Percentiles rank a stretch among this genome's conserved stretches.
phyloP scores from a whole-genome alignment of 1,139 yeast genomes.

The Zhuliangozyma blackwelliae region DNA sequence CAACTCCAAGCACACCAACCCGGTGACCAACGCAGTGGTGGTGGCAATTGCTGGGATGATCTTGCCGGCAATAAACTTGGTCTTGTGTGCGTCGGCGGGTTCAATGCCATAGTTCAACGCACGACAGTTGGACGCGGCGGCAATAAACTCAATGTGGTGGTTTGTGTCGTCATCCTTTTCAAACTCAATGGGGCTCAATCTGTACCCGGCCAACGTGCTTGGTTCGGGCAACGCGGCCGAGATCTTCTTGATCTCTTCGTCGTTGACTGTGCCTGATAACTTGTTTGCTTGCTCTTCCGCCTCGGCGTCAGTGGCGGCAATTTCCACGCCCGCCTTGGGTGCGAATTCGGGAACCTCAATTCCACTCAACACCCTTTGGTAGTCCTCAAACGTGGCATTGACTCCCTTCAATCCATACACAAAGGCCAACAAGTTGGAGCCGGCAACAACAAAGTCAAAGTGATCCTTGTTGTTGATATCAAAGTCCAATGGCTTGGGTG shows the following conservation, averaged over 20 bases:
- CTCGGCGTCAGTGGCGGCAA: conserved; percentile 86
- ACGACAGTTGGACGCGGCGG: conserved; percentile 96
- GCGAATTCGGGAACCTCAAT: conserved; percentile 42
- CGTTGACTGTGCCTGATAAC: conserved; percentile 49
- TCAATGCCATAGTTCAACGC: conserved; percentile 89
- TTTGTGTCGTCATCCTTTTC: conserved; percentile 97
- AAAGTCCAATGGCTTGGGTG: conserved; percentile 79
- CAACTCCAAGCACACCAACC: conserved; percentile 86
- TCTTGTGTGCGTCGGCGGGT: conserved; percentile 68
- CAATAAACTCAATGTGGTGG: conserved; percentile 92
- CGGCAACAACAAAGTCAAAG: conserved; percentile 78
- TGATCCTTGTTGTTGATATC: conserved; percentile 76
- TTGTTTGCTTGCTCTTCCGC: conserved; percentile 70
- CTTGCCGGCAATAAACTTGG: conserved; percentile 86
- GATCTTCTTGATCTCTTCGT: conserved; percentile 52
- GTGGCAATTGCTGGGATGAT: conserved; percentile 99
- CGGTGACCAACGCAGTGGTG: conserved; percentile 94
- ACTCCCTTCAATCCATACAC: conserved; percentile 70
- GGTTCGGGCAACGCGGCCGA: conserved; percentile 86
- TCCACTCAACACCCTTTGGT: conserved; percentile 51
- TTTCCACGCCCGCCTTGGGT: conserved; percentile 73
- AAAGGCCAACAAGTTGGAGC: conserved; percentile 86
- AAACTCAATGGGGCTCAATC: conserved; percentile 82
- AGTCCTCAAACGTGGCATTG: conserved; percentile 36
- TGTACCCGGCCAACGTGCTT: conserved; percentile 81